Conservation (phyloP, 2,329 filamentous ascomycete genomes). For the Xenoacremonium recifei region DNA sequence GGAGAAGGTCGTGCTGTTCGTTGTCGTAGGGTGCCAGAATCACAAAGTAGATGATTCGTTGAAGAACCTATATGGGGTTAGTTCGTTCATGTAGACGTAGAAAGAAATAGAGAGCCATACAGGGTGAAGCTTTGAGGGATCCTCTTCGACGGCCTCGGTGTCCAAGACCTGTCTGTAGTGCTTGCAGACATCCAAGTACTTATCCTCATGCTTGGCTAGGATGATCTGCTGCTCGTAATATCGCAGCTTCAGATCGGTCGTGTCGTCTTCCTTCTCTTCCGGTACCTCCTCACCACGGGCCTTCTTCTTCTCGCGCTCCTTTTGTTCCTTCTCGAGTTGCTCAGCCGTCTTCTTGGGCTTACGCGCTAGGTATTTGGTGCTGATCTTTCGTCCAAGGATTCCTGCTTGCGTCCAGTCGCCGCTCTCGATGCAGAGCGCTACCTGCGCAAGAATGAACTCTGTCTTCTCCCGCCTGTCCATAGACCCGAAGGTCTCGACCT, state of each 20-base stretch:
- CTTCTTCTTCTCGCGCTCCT: constrained; percentile 83
- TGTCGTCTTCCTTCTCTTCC: constrained; percentile 78
- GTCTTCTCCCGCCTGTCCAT: constrained; percentile 98
- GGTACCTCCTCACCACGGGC: constrained; percentile 77
- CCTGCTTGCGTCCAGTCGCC: constrained; percentile 95
- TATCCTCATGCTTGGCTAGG: constrained; percentile 93
- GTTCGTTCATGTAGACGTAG: neutral
- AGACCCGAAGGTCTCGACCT: constrained; percentile 98
- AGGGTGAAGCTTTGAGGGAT: constrained; percentile 79
- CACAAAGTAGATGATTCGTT: constrained; percentile 96
- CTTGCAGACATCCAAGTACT: constrained; percentile 97
- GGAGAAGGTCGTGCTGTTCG: constrained; percentile 94
- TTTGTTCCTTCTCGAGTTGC: constrained; percentile 86
- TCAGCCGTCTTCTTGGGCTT: constrained; percentile 89
- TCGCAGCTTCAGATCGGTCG: constrained; percentile 90
- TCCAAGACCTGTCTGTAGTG: constrained; percentile 96
- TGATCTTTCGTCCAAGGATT: constrained; percentile 95
- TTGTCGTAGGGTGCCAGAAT: constrained; percentile 97
- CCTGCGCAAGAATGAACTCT: constrained; percentile 96
- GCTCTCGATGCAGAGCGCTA: constrained; percentile 90
- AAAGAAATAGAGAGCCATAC: constrained; percentile 50
- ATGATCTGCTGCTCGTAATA: constrained; percentile 98
- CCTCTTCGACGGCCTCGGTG: constrained; percentile 91
- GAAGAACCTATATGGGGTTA: constrained; percentile 63
- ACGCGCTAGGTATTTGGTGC: constrained; percentile 85